These are phyloP conservation scores for Candida sp. DNA, from an alignment of 1,139 yeast genomes.

Conservation along the genomic window DNA sequence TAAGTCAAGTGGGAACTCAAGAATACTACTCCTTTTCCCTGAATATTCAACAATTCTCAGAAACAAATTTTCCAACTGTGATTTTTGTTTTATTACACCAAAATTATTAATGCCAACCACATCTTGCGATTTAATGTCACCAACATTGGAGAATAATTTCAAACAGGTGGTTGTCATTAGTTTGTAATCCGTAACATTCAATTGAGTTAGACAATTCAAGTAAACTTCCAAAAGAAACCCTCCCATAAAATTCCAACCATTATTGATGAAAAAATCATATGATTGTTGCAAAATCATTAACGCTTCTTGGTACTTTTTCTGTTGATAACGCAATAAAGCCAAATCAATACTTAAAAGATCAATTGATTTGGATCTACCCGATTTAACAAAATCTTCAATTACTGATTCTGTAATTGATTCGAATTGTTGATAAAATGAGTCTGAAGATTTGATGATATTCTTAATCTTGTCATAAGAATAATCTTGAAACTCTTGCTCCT, in stretches of 20 bases:
- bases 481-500: slow-evolving; percentile 5
- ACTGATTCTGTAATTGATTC: slow-evolving; percentile 40
- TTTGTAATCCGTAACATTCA: slow-evolving; percentile 15
- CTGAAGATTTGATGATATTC: slow-evolving; percentile 6
- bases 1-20: slow-evolving; percentile 26
- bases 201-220: slow-evolving; percentile 60
- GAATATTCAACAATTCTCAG: slow-evolving; percentile 19
- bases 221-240: slow-evolving; percentile 61
- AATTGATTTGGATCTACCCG: slow-evolving; percentile 58
- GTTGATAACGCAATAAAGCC: slow-evolving; percentile 65
- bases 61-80: slow-evolving; percentile 19
- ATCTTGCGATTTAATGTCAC: slow-evolving; percentile 9
- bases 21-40: slow-evolving; percentile 8
- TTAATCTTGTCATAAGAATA: slow-evolving; percentile 13
- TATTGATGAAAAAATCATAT: slow-evolving; percentile 59
- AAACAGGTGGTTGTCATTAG: slow-evolving; percentile 27
- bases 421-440: slow-evolving; percentile 18
- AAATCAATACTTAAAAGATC: slow-evolving; percentile 80
- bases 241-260: slow-evolving; percentile 78
- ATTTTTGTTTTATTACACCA: slow-evolving; percentile 16
- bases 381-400: slow-evolving; percentile 43
- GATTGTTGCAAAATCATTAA: slow-evolving; percentile 62
- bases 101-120: slow-evolving; percentile 29
- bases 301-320: slow-evolving; percentile 57
- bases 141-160: slow-evolving; percentile 30